Conservation (phyloP, 148 eudicot species). For the Fagopyrum esculentum region DNA sequence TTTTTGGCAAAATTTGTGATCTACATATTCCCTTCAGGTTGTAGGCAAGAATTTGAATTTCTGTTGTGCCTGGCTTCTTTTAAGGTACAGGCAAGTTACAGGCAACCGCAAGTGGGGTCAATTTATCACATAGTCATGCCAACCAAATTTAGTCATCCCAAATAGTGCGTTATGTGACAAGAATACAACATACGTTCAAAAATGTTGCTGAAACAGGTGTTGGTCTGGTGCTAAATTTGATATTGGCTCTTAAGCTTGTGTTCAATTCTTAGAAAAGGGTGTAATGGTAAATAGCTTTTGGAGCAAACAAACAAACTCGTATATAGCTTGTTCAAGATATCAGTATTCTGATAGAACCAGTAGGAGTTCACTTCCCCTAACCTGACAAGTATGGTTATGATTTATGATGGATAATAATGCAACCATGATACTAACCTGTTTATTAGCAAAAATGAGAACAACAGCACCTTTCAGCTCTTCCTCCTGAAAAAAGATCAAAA, state of each 20-base stretch:
- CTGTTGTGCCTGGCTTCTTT: background rate
- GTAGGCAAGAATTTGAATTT: background rate
- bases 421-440: slow-evolving; percentile 49
- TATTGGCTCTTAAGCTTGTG: background rate
- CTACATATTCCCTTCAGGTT: background rate
- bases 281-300: no score
- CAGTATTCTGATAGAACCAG: background rate
- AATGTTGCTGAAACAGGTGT: no score
- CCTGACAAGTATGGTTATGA: background rate
- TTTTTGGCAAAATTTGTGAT: background rate
- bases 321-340: background rate
- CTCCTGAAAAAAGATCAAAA: slow-evolving; percentile 46
- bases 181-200: no score
- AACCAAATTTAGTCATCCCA: background rate
- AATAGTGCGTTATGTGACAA: background rate
- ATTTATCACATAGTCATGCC: background rate
- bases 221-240: background rate
- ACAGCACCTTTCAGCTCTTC: slow-evolving; percentile 96
- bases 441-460: slow-evolving; percentile 84
- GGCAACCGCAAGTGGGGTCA: background rate
- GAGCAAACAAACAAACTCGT: no score
- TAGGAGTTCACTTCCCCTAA: background rate
- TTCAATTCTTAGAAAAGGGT: no score
- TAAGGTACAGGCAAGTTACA: background rate
- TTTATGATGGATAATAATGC: background rate